These are phyloP conservation scores for Colletotrichum euphorbiae DNA, from an alignment of 2,329 filamentous ascomycete genomes.

Conservation along the genomic window DNA sequence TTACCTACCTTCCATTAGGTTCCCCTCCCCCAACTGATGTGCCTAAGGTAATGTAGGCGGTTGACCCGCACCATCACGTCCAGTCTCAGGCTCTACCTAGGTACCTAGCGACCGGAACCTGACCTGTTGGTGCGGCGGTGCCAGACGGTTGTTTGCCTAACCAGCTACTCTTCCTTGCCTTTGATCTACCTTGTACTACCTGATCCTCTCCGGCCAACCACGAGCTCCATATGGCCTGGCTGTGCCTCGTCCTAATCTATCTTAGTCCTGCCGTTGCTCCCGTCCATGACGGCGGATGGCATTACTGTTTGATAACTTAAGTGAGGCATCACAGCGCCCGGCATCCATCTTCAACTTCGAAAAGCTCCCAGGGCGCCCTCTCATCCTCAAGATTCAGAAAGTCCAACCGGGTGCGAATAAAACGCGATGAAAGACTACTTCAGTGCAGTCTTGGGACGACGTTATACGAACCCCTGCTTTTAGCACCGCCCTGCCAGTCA, in stretches of 20 bases:
- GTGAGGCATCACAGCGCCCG: conserved; percentile 3
- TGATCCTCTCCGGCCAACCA: conserved; percentile 17
- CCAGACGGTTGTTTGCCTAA: background rate
- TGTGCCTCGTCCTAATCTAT: conserved; percentile 8
- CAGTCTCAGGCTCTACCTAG: background rate
- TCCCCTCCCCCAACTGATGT: background rate
- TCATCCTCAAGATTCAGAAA: background rate
- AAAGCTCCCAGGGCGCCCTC: background rate
- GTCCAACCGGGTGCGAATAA: background rate
- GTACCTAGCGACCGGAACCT: background rate
- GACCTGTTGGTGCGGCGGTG: background rate
- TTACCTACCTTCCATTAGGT: background rate
- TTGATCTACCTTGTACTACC: conserved; percentile 16
- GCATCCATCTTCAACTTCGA: conserved; percentile 8
- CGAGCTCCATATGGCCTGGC: background rate
- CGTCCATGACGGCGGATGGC: conserved; percentile 5
- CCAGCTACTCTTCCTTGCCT: background rate
- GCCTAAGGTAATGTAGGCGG: no score
- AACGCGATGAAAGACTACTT: conserved; percentile 4
- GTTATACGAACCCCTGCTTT: conserved; percentile 32
- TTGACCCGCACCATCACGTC: background rate
- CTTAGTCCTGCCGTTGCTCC: conserved; percentile 28
- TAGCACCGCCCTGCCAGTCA: conserved; percentile 15
- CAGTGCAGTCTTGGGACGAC: conserved; percentile 26
- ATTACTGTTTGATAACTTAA: conserved; percentile 3